phyloP scores from a whole-genome alignment of 331 rosid species.

The Arachis monticola region DNA sequence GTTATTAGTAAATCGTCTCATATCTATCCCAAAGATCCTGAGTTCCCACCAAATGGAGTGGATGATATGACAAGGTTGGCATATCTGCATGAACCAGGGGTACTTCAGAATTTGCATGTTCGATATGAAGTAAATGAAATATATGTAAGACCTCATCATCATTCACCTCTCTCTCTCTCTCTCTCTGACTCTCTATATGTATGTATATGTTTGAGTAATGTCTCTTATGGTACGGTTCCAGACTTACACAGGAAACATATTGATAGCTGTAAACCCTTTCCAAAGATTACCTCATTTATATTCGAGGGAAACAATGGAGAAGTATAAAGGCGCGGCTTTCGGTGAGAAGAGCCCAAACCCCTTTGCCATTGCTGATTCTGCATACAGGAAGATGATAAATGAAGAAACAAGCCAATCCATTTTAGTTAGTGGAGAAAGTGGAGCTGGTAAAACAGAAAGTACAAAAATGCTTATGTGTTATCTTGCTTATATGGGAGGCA shows the following conservation, averaged over 20 bases:
- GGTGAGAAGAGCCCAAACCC: constrained; percentile 99
- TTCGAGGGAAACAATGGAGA: constrained; percentile 78
- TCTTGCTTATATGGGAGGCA: constrained; percentile 96
- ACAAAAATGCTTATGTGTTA: constrained; percentile 99
- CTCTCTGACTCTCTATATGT: not conserved
- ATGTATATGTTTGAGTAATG: constrained; percentile 27
- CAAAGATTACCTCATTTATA: constrained; percentile 81
- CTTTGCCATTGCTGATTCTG: constrained; percentile 97
- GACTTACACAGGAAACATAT: constrained; percentile 98
- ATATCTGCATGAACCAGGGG: constrained; percentile 95
- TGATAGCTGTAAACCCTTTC: constrained; percentile 98
- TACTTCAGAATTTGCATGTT: constrained; percentile 70
- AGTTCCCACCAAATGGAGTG: constrained; percentile 82
- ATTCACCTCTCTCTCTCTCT: not conserved
- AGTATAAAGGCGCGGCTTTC: constrained; percentile 82
- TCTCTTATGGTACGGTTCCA: constrained; percentile 44
- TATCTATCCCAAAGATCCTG: constrained; percentile 89
- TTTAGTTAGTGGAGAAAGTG: constrained; percentile 99
- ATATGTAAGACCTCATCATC: constrained; percentile 63
- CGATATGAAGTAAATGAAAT: constrained; percentile 74
- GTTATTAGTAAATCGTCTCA: constrained; percentile 62
- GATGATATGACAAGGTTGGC: constrained; percentile 98
- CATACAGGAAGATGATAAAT: constrained; percentile 69
- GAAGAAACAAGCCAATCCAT: constrained; percentile 80
- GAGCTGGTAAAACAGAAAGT: constrained; percentile 99